phyloP scores from a whole-genome alignment of 2,329 filamentous ascomycete species.

The Aciculosporium take region DNA sequence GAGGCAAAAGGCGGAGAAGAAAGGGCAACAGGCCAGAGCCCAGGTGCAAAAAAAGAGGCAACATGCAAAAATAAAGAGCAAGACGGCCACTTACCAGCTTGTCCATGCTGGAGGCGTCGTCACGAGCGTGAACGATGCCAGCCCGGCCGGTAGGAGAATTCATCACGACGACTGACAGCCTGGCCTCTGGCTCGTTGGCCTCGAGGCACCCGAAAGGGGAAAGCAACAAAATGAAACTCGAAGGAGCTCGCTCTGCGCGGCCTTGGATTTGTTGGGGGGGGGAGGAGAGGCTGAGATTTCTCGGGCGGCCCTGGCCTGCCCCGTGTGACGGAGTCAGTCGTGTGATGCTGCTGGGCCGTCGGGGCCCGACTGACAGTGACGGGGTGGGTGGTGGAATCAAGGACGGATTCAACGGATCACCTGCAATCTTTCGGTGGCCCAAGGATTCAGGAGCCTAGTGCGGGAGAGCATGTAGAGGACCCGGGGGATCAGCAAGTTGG shows the following conservation, averaged over 20 bases:
- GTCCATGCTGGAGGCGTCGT: constrained; percentile 39
- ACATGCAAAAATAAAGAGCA: neutral
- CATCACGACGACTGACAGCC: constrained; percentile 17
- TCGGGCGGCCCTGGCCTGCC: constrained; percentile 4
- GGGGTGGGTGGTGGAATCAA: constrained; percentile 10
- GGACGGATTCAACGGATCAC: too few species aligned
- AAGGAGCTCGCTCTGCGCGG: neutral
- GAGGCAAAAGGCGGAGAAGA: neutral
- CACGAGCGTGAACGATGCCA: constrained; percentile 39
- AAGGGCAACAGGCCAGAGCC: constrained; percentile 1
- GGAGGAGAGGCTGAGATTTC: constrained; percentile 7
- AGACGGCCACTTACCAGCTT: constrained; percentile 39
- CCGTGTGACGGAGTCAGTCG: constrained; percentile 9
- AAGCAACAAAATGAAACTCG: constrained; percentile 5
- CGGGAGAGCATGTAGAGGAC: too few species aligned
- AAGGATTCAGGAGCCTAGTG: too few species aligned
- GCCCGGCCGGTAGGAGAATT: constrained; percentile 37
- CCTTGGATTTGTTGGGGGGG: neutral
- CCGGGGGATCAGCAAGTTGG: too few species aligned
- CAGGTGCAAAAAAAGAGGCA: constrained; percentile 4
- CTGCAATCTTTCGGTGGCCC: too few species aligned
- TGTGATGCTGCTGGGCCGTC: constrained; percentile 11
- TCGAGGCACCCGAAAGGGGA: constrained; percentile 7
- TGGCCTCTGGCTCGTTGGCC: constrained; percentile 8
- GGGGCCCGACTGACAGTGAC: constrained; percentile 9